Evolutionary conservation across 1,139 yeast species (phyloP), one percentile per base, ranked within the genome.

Genomic region (Waltiozyma sp.): DNA sequence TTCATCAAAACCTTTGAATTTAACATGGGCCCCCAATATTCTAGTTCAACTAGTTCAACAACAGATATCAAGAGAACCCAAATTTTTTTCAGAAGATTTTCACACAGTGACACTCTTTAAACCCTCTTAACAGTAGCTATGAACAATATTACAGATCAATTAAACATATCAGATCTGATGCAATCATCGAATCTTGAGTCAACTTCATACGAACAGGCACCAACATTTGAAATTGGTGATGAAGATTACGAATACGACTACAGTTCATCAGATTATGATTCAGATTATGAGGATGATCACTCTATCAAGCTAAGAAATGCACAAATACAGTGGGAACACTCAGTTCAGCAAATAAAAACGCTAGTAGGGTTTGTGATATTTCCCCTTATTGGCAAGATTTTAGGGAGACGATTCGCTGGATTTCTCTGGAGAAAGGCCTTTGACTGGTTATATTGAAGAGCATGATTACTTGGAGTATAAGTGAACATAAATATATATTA

Each of bases 271-370:
- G 37, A 35, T 3, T 18, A 35, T 35, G 37, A 18, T 13, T n/a
- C 23, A 3, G 37, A 35, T 10, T 10, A 31, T 31, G 34, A 31
- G 4, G 18, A n/a, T n/a, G 34, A n/a, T 7, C 34, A 31, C 5
- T 31, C 34, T 14, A 31, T 31, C 16, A 15, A 31, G 3, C 15
- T 35, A 14, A 35, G 23, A 18, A 71, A 68, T 42, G 85, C 87
- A 1, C 88, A 83, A 57, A 72, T 75, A 49, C 88, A 84, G 53
- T 84, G 93, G 93, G 91, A 84, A 43, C 89, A 81, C 54, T 80
- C 85, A 41, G 55, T 84, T 46, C 64, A 66, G 38, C 91, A 83
- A 56, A 58, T 85, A 41, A 72, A 72, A 38, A 72, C 70, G 13
- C 65, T 85, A 38, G 60, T 80, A 19, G 71, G 73, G 42, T 64